A percentile compares a stretch with the other conserved stretches of the same genome.
Evolutionary conservation across 768 basidiomycete genomes (phyloP).

Genomic region (Candolleomyces aberdarensis): DNA sequence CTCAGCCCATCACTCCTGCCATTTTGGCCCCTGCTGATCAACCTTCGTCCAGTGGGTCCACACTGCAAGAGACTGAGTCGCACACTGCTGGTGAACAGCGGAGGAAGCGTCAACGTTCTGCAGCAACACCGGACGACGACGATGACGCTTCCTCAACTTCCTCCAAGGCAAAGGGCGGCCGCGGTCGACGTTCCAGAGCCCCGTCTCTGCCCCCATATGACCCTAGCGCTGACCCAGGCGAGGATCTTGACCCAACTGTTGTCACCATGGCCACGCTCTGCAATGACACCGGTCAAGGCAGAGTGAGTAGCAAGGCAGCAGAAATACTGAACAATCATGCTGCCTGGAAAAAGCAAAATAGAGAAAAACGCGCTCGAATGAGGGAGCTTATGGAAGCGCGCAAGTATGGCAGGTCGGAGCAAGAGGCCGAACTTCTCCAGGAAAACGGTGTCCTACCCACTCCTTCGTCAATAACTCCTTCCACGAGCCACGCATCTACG

Average conservation of each 20-base stretch:
- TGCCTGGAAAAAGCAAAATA: conserved; percentile 67
- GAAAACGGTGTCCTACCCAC: conserved; percentile 9
- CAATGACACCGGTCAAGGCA: conserved; percentile 73
- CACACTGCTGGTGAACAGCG: neutral
- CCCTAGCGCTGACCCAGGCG: conserved; percentile 61
- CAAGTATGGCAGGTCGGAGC: conserved; percentile 66
- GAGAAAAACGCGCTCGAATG: conserved; percentile 65
- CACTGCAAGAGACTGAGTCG: neutral
- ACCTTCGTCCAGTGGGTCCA: neutral
- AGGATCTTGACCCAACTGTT: conserved; percentile 77
- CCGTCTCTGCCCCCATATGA: conserved; percentile 57
- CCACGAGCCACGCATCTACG: conserved; percentile 11
- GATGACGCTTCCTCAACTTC: conserved; percentile 12
- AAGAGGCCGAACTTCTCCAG: conserved; percentile 25
- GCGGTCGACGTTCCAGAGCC: conserved; percentile 39
- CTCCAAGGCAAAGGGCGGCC: conserved; percentile 27
- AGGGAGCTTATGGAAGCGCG: conserved; percentile 62
- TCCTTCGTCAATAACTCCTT: conserved; percentile 1
- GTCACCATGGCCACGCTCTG: conserved; percentile 83
- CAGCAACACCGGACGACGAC: conserved; percentile 12
- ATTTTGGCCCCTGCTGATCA: conserved; percentile 3
- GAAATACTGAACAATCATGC: conserved; percentile 70
- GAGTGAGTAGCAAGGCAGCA: conserved; percentile 73
- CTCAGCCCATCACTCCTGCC: neutral
- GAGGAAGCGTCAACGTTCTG: conserved; percentile 17